phyloP scores from a whole-genome alignment of 106 monocot genomes.

The Allium fistulosum region DNA sequence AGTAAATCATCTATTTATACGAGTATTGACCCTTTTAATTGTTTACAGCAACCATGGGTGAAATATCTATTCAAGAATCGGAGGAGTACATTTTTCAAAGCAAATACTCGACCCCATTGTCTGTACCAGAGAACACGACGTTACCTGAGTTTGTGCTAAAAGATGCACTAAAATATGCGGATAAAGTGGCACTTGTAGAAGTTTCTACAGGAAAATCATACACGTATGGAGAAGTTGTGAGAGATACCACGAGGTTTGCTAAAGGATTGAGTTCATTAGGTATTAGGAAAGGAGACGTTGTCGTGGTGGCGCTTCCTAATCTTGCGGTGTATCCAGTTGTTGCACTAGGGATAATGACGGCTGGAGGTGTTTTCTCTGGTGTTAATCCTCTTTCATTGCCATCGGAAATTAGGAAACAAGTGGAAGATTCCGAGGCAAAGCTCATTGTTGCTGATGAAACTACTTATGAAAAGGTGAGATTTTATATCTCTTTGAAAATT shows the following conservation, averaged over 20 bases:
- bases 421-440: constrained; percentile 56
- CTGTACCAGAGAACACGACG: constrained; percentile 54
- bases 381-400: constrained; percentile 54
- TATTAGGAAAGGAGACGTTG: constrained; percentile 68
- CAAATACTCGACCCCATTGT: constrained; percentile 29
- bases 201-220: constrained; percentile 36
- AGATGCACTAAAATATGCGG: constrained; percentile 41
- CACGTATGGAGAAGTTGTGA: constrained; percentile 61
- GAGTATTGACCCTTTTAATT: too few species aligned
- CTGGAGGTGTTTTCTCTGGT: constrained; percentile 89
- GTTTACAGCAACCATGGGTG: constrained; percentile 3
- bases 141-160: constrained; percentile 87
- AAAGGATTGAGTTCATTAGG: constrained; percentile 60
- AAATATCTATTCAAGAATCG: constrained; percentile 3
- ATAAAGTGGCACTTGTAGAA: constrained; percentile 78
- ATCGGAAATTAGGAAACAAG: constrained; percentile 70
- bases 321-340: constrained; percentile 73
- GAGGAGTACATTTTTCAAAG: constrained; percentile 71
- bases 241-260: constrained; percentile 50
- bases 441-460: constrained; percentile 51
- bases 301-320: constrained; percentile 80
- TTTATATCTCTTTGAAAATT: not conserved
- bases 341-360: constrained; percentile 72
- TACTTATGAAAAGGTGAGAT: constrained; percentile 45
- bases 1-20: too few species aligned